Evolutionary conservation across 768 basidiomycete species (phyloP).

Genomic region (Botryobasidium botryosum): DNA sequence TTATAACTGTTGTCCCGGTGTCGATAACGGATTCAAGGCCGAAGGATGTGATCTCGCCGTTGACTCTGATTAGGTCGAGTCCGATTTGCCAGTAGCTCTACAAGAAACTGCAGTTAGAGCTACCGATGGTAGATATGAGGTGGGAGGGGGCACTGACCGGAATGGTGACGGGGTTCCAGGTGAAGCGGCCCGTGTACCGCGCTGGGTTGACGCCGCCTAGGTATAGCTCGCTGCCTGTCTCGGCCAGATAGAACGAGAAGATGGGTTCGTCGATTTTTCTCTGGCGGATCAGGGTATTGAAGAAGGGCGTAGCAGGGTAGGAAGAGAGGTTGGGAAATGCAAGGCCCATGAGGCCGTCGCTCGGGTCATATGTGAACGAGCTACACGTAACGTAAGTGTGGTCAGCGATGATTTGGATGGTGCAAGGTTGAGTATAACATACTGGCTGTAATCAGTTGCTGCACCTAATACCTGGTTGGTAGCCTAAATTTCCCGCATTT

Average conservation of each 20-base stretch:
- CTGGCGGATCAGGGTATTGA: conserved; percentile 15
- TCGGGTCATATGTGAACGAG: conserved; percentile 10
- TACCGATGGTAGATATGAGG: background rate
- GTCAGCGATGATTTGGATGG: background rate
- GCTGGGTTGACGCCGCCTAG: conserved; percentile 22
- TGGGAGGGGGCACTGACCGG: conserved; percentile 2
- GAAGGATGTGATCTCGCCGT: conserved; percentile 7
- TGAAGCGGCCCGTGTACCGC: conserved; percentile 20
- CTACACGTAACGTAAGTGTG: background rate
- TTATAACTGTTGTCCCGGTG: conserved; percentile 18
- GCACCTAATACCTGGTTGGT: conserved; percentile 28
- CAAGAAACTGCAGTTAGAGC: no score
- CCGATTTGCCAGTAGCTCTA: conserved; percentile 18
- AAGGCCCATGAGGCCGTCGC: conserved; percentile 29
- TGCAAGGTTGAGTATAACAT: background rate
- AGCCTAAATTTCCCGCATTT: no score
- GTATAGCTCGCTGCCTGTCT: conserved; percentile 19
- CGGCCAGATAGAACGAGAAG: conserved; percentile 19
- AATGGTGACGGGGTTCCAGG: conserved; percentile 19
- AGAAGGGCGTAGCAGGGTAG: conserved; percentile 15
- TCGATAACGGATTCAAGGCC: conserved; percentile 20
- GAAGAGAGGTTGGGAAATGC: conserved; percentile 16
- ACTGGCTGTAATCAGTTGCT: conserved; percentile 24
- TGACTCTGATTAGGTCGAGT: conserved; percentile 9
- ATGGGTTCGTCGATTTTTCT: conserved; percentile 10